These are phyloP conservation scores for Aspergillus candidus DNA, from an alignment of 2,329 filamentous ascomycete species.

Conservation along the genomic window DNA sequence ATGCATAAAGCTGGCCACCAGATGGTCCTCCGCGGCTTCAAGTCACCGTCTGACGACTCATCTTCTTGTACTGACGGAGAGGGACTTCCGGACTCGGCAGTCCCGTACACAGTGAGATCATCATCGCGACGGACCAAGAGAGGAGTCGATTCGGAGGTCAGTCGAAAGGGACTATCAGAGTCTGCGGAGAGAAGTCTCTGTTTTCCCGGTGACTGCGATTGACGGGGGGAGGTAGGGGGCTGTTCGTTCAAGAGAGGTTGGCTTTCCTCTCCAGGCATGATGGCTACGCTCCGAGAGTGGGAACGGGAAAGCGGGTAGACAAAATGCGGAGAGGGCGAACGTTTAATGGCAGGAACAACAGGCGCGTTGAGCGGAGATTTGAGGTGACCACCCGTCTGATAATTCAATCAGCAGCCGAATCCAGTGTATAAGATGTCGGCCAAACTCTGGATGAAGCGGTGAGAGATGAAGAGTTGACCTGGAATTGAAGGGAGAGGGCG, in stretches of 20 bases:
- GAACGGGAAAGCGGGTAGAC: constrained; percentile 6
- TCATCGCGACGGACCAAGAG: constrained; percentile 33
- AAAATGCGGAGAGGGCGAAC: constrained; percentile 2
- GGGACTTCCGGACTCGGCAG: constrained; percentile 20
- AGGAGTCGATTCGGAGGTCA: constrained; percentile 40
- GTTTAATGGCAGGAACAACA: constrained; percentile 1
- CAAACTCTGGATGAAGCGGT: no score
- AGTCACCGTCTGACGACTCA: constrained; percentile 10
- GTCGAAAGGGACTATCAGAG: constrained; percentile 24
- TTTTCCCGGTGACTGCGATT: constrained; percentile 10
- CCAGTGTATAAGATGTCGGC: no score
- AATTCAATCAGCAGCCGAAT: no score
- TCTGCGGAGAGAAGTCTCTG: constrained; percentile 7
- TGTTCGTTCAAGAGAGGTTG: constrained; percentile 25
- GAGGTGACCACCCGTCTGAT: not conserved
- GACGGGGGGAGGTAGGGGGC: constrained; percentile 17
- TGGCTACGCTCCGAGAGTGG: constrained; percentile 11
- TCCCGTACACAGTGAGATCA: constrained; percentile 26
- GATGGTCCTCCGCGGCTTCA: constrained; percentile 24
- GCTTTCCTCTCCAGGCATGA: constrained; percentile 31
- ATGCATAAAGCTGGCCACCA: constrained; percentile 73
- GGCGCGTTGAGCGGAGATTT: not conserved
- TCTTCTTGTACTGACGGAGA: constrained; percentile 18
- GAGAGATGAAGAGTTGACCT: no score
- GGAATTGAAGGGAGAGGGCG: no score